phyloP scores from a whole-genome alignment of 2,329 filamentous ascomycete species.

The Periglandula ipomoeae region DNA sequence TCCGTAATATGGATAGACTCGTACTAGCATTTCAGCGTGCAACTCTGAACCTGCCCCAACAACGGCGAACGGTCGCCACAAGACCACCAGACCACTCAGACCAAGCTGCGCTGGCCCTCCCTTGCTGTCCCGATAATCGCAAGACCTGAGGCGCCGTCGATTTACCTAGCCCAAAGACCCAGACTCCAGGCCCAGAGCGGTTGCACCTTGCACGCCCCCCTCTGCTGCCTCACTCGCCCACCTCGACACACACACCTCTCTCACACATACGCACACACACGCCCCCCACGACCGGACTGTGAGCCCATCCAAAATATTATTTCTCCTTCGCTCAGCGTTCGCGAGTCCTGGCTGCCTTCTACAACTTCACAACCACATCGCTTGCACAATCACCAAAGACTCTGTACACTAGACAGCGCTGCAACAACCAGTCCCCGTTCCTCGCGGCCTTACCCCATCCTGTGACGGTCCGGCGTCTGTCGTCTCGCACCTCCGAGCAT shows the following conservation, averaged over 20 bases:
- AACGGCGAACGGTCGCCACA: slow-evolving; percentile 2
- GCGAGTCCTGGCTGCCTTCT: slow-evolving; percentile 10
- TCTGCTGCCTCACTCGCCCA: slow-evolving; percentile 3
- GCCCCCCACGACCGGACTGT: slow-evolving; percentile 8
- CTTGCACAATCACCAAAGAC: background rate
- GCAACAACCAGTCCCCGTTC: slow-evolving; percentile 4
- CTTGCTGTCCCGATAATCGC: slow-evolving; percentile 21
- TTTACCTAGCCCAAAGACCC: slow-evolving; percentile 15
- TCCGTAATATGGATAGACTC: background rate
- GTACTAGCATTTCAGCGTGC: background rate
- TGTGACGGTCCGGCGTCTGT: slow-evolving; percentile 23
- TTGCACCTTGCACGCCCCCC: slow-evolving; percentile 17
- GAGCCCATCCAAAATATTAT: slow-evolving; percentile 29
- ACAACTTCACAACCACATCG: slow-evolving; percentile 7
- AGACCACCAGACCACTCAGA: background rate
- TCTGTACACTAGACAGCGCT: slow-evolving; percentile 10
- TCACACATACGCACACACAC: slow-evolving; percentile 13
- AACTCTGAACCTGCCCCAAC: slow-evolving; percentile 7
- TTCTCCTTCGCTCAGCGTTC: slow-evolving; percentile 23
- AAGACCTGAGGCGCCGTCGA: slow-evolving; percentile 19
- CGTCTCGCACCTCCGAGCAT: slow-evolving; percentile 25
- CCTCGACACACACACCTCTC: slow-evolving; percentile 10
- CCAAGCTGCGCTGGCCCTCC: background rate
- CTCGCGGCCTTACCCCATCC: slow-evolving; percentile 14
- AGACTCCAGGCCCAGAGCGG: slow-evolving; percentile 14